Evolutionary conservation across 2,329 filamentous ascomycete genomes (phyloP), one percentile per base, ranked within the genome.

Genomic region (Fusarium globosum): DNA sequence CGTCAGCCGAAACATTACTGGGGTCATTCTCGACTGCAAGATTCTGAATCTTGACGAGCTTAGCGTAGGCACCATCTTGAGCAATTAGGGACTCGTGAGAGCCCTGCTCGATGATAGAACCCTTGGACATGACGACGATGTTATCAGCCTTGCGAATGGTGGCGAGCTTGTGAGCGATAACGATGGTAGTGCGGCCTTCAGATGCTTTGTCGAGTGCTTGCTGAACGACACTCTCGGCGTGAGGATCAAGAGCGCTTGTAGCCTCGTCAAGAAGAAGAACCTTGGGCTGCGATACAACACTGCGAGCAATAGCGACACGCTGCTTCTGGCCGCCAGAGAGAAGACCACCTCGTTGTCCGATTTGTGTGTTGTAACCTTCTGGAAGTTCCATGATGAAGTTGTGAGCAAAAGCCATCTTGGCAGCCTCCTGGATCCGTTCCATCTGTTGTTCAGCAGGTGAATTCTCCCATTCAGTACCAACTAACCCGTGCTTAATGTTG

Each of bases 251-350:
- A 14, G 90, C 89, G 52, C 87, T 90, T 0, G 91, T 93, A 3
- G 91, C 91, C 79, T 93, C 91, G 72, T 93, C 91, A 4, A 93
- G 82, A 21, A 93, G 87, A 5, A 93, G 83, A 30, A 93, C 89
- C 3, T 84, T 83, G 0, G 91, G 90, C 48, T 89, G 82, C 26
- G 88, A 87, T 35, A 92, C 83, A 58, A 93, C 89, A 48, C 88
- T 89, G 33, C 91, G 85, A 6, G 91, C 91, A 65, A 93, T 92
- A 2, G 90, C 88, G 18, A 93, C 84, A 21, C 91, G 85, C 75
- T 93, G 91, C 42, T 90, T 86, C 76, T 93, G 91, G 5, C 91
- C 91, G 30, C 91, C 91, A n/a, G 88, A 91, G 1, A 93, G 82
- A 58, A 90, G 88, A 41, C 89, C 88, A 4, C 91, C 91, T 16